Base-by-base conservation (phyloP, 2,329 filamentous ascomycete species). In the Thelonectria blattea region DNA sequence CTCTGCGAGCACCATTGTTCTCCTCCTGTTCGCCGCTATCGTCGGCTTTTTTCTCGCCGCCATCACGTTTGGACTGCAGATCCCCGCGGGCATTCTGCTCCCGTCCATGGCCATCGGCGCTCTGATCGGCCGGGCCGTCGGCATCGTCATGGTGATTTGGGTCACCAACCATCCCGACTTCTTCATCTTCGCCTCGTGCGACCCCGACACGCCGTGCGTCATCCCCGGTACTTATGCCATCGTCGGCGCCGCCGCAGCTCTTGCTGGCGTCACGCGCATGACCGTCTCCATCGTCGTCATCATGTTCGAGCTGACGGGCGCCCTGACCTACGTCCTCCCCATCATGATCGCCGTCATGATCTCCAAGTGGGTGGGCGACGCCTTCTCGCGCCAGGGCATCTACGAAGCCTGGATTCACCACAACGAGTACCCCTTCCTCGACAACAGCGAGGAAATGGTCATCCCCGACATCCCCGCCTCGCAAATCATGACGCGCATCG, bases 331-430 rank as follows among this genome's bases (percentile, higher is more conserved):
- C 73, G 94, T 99, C 50, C 86, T 99, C 8, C 95, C 95, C 56
- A 99, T 98, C 76, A 99, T 99, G 95, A 91, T 99, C 65, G 93
- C 93, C 45, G 95, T 99, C 72, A 96, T 99, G 93, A 84, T 98
- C 46, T 91, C 91, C 64, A 99, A 99, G 79, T 99, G 95, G 95
- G 92, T 97, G 24, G 95, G 93, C 71, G 95, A 99, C 75, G 94
- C 93, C 51, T 93, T 99, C 75, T 93, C 92, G 24, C 91, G 92
- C 57, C 88, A 90, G 51, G 93, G 95, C 65, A 98, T 99, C 76
- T 99, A 99, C 79, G 95, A 99, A 75, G 90, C 91, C 56, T 99
- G 95, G 95, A 99, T 99, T 72, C 91, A 93, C 68, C 89, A 97
- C 78, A 95, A 96, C 72, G 92, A 91, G 67, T 99, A 98, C 73